These are phyloP conservation scores for Hyaloscypha bicolor DNA, from an alignment of 495 filamentous ascomycete species.

Conservation along the genomic window DNA sequence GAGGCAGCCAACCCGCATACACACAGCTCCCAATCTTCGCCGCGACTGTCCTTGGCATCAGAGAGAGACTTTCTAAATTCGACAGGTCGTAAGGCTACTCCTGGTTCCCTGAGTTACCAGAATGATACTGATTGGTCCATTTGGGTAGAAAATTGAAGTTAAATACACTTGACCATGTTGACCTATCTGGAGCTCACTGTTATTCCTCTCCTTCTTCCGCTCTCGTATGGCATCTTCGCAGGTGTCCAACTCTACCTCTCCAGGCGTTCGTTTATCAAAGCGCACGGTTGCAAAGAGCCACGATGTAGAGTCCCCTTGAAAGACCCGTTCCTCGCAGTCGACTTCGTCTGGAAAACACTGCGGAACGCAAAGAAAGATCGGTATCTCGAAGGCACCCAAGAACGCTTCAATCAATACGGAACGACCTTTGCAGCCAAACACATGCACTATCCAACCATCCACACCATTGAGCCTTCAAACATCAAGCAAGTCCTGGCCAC, in stretches of 20 bases:
- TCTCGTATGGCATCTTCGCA: background rate
- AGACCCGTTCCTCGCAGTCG: constrained; percentile 46
- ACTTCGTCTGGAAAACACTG: constrained; percentile 36
- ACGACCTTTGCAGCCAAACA: background rate
- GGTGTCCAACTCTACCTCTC: background rate
- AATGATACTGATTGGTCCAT: no score
- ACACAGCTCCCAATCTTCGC: no score
- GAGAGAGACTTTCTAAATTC: no score
- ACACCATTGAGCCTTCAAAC: constrained; percentile 42
- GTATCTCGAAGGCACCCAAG: constrained; percentile 4
- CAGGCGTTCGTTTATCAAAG: background rate
- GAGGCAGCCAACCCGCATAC: no score
- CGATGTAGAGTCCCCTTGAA: constrained; percentile 37
- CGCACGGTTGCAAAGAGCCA: constrained; percentile 27
- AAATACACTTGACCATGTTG: background rate
- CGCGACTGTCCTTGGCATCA: no score
- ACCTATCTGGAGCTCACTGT: background rate
- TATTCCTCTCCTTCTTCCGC: background rate
- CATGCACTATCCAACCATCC: background rate
- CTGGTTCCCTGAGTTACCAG: no score
- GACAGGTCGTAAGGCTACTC: no score
- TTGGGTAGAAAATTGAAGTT: no score
- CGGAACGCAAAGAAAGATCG: constrained; percentile 12
- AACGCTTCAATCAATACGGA: constrained; percentile 21
- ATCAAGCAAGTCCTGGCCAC: constrained; percentile 61